Conservation (phyloP, 1,284 basidiomycete species). For the Trichosporon asahii region DNA sequence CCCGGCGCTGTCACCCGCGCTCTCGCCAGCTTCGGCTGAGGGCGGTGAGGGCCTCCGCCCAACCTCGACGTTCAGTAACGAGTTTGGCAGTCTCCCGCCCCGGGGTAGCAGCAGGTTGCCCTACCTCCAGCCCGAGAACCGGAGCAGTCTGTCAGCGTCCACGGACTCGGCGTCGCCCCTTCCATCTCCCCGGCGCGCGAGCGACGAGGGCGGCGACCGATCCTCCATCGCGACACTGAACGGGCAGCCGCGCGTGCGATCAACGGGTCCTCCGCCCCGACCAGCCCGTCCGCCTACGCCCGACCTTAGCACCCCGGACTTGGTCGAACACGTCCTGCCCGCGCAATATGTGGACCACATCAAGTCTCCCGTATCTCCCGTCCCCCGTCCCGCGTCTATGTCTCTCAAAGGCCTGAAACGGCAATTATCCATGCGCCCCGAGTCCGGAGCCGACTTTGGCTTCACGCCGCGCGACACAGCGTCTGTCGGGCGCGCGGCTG, state of each 20-base stretch:
- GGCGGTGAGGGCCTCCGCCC: background rate
- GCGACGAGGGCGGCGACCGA: background rate
- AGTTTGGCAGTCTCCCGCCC: slow-evolving; percentile 3
- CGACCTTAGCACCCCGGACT: slow-evolving; percentile 18
- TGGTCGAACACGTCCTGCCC: slow-evolving; percentile 13
- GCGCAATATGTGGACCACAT: slow-evolving; percentile 12
- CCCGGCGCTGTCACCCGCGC: background rate
- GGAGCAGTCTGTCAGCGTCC: slow-evolving; percentile 26
- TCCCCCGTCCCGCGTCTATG: slow-evolving; percentile 13
- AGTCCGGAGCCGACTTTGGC: slow-evolving; percentile 8
- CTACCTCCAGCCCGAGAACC: slow-evolving; percentile 19
- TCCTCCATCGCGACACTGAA: background rate
- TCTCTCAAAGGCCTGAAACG: slow-evolving; percentile 15
- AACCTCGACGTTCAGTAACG: background rate
- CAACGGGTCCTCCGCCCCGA: slow-evolving; percentile 10
- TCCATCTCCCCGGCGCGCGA: background rate
- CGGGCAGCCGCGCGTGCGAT: background rate
- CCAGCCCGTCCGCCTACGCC: slow-evolving; percentile 24
- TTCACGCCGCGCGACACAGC: background rate
- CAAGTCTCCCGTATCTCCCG: slow-evolving; percentile 5
- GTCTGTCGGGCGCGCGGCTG: background rate
- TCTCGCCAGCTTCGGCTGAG: background rate
- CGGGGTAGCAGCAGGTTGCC: slow-evolving; percentile 19
- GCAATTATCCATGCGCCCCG: slow-evolving; percentile 7
- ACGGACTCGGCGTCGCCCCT: background rate